Base-by-base conservation (phyloP, 805 yeast species). In the Yarrowia sp. region DNA sequence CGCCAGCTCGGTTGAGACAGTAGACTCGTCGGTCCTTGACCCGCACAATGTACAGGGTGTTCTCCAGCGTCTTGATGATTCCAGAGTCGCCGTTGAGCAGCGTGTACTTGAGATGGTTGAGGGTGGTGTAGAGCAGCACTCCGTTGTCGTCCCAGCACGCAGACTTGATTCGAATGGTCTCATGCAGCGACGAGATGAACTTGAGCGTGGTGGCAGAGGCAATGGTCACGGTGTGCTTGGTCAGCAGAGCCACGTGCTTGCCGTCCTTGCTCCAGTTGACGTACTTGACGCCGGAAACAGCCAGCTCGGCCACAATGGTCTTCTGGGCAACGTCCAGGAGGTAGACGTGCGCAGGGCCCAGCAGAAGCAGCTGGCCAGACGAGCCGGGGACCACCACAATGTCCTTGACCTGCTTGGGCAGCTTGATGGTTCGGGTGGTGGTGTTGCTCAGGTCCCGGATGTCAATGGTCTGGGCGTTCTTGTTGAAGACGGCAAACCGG, bases 121-220 rank as follows among this genome's bases (percentile, higher is more conserved):
- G 82, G 8, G 99, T 95, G 21, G 98, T 88, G 78, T 93, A 95
- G 69, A 95, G 82, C 75, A 95, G 82, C 33, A 96, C 96, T 62
- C 93, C 93, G 56, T 89, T 80, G 70, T 92, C 97, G 76, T 95
- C 98, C 98, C 98, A 95, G 19, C 96, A 90, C 52, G 97, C 98
- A 78, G 96, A 87, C 80, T 95, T 95, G 72, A 95, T 91, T 75
- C 99, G 83, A 70, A 95, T 95, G 3, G 98, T 93, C 80, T 95
- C 99, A 75, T 92, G 98, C 85, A 92, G 83, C 1, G 96, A 85
- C 63, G 93, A 86, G 43, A 92, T 80, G 65, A 85, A 78, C 73
- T 90, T 92, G 70, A 93, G 82, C 10, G 32, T 19, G 68, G 85
- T 87, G 75, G 86, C 88, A 71, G 85, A 86, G 30, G 92, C 96